These are phyloP conservation scores for Danielia reshetovae DNA, from an alignment of 805 yeast genomes.

Conservation along the genomic window DNA sequence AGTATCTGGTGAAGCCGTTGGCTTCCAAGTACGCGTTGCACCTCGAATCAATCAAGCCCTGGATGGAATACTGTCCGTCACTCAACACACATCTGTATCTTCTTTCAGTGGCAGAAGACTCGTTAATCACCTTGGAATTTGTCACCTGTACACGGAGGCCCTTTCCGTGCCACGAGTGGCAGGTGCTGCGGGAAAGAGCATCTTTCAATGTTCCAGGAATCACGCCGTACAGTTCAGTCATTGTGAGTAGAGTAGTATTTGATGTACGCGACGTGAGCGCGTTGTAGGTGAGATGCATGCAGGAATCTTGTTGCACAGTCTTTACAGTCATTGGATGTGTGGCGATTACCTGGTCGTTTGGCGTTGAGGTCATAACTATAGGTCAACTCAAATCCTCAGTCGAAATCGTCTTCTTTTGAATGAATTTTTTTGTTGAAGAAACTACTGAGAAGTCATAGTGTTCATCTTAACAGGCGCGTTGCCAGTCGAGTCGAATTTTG, in stretches of 20 bases:
- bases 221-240: conserved; percentile 19
- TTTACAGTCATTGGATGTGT: too few species aligned
- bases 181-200: conserved; percentile 19
- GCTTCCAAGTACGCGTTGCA: conserved; percentile 37
- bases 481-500: too few species aligned
- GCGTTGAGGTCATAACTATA: too few species aligned
- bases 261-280: neutral
- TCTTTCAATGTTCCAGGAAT: conserved; percentile 23
- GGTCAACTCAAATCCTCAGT: too few species aligned
- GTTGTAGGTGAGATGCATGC: neutral
- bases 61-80: conserved; percentile 36
- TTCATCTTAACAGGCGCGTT: too few species aligned
- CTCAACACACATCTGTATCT: conserved; percentile 34
- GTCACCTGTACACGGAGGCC: conserved; percentile 33
- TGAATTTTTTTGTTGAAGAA: too few species aligned
- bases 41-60: conserved; percentile 39
- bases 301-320: too few species aligned
- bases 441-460: too few species aligned
- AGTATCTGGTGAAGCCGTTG: conserved; percentile 43
- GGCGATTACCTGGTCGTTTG: too few species aligned
- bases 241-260: conserved; percentile 1
- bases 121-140: conserved; percentile 29
- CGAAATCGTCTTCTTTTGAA: too few species aligned
- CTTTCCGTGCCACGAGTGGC: conserved; percentile 21
- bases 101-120: conserved; percentile 17